Evolutionary conservation across 2,329 filamentous ascomycete species (phyloP).

Genomic region (Exophiala dermatitidis): DNA sequence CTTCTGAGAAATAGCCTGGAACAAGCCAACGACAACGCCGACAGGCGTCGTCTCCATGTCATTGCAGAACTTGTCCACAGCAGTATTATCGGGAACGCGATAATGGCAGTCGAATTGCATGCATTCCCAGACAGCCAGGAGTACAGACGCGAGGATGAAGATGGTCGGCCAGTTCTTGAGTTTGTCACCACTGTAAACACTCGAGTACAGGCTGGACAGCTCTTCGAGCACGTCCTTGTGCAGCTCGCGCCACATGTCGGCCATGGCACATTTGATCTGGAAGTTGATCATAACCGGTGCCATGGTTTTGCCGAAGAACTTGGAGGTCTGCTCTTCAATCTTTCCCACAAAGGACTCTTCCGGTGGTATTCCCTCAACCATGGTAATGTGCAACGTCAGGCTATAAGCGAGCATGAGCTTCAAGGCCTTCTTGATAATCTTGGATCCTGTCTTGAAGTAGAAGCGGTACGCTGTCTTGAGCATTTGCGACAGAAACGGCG

Average conservation of each 20-base stretch:
- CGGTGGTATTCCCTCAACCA: constrained; percentile 81
- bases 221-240: constrained; percentile 95
- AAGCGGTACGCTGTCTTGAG: constrained; percentile 93
- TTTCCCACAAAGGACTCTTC: constrained; percentile 71
- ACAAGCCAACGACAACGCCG: constrained; percentile 90
- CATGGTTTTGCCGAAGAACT: constrained; percentile 81
- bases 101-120: constrained; percentile 99
- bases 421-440: constrained; percentile 87
- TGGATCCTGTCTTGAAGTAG: constrained; percentile 79
- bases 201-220: constrained; percentile 87
- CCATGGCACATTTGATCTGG: constrained; percentile 95
- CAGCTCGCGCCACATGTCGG: constrained; percentile 95
- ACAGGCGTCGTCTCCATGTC: constrained; percentile 97
- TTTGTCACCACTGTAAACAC: constrained; percentile 93
- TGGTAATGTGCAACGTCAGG: constrained; percentile 85
- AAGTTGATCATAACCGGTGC: constrained; percentile 99
- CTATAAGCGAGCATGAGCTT: constrained; percentile 96
- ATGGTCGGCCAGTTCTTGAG: constrained; percentile 99
- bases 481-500: constrained; percentile 89
- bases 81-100: constrained; percentile 73
- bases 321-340: constrained; percentile 78
- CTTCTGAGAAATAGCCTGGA: constrained; percentile 97
- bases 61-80: constrained; percentile 87
- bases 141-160: constrained; percentile 90
- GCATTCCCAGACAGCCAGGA: constrained; percentile 93